These are phyloP conservation scores for Talaromyces sp. DNA, from an alignment of 2,329 filamentous ascomycete species.

Conservation along the genomic window DNA sequence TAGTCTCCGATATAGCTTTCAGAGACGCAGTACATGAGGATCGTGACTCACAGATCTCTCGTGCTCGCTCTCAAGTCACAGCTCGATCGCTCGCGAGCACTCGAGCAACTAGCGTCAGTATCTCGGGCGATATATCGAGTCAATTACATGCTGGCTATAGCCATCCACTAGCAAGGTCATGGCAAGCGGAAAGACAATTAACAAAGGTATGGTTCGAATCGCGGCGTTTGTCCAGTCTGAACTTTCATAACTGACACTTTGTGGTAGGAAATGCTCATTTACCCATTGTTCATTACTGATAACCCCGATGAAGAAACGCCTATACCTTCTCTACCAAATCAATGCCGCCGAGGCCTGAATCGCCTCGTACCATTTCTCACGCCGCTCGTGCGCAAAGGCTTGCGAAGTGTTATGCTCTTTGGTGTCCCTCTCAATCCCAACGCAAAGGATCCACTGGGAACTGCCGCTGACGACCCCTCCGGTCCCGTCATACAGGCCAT, in stretches of 20 bases:
- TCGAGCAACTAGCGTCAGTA: conserved; percentile 49
- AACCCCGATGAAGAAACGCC: conserved; percentile 85
- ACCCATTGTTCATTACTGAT: conserved; percentile 94
- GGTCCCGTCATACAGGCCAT: conserved; percentile 89
- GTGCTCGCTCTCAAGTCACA: conserved; percentile 35
- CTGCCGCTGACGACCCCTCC: conserved; percentile 84
- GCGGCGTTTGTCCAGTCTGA: not conserved
- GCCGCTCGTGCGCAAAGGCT: conserved; percentile 81
- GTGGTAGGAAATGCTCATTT: conserved; percentile 90
- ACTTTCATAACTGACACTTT: not conserved
- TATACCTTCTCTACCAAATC: conserved; percentile 87
- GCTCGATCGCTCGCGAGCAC: conserved; percentile 47
- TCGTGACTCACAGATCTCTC: conserved; percentile 43
- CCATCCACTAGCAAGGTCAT: conserved; percentile 72
- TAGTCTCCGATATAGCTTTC: conserved; percentile 49
- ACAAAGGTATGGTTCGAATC: conserved; percentile 63
- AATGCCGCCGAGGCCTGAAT: conserved; percentile 83
- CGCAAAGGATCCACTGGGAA: conserved; percentile 87
- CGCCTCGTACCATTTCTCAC: conserved; percentile 78
- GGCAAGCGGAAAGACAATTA: conserved; percentile 80
- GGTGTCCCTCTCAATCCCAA: conserved; percentile 80
- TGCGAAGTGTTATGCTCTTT: conserved; percentile 91
- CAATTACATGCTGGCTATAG: conserved; percentile 80
- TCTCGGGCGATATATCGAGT: conserved; percentile 67
- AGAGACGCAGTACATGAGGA: conserved; percentile 43